Evolutionary conservation across 1,284 basidiomycete species (phyloP).

Genomic region (Apiotrichum domesticum): DNA sequence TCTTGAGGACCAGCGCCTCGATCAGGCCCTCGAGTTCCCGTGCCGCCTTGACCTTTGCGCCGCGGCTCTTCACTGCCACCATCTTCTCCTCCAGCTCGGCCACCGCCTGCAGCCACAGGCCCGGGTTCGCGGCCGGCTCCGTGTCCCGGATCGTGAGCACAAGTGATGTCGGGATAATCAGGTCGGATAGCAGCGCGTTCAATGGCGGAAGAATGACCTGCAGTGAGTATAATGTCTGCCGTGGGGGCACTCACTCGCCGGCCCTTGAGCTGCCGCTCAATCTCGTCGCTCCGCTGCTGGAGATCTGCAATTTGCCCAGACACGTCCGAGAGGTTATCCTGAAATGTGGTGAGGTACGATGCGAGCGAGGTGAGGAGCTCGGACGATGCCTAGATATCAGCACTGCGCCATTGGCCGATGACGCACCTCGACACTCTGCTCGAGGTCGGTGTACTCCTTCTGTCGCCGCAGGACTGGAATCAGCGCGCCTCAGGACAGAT

Average conservation of each 20-base stretch:
- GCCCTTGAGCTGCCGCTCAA: constrained; percentile 77
- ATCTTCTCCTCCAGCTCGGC: constrained; percentile 71
- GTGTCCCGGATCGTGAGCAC: constrained; percentile 77
- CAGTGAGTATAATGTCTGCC: not conserved
- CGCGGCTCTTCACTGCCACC: constrained; percentile 59
- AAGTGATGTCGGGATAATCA: constrained; percentile 75
- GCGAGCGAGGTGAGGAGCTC: constrained; percentile 76
- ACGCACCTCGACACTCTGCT: constrained; percentile 34
- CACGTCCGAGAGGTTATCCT: constrained; percentile 84
- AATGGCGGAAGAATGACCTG: constrained; percentile 85
- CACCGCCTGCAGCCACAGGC: constrained; percentile 76
- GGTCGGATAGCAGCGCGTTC: constrained; percentile 68
- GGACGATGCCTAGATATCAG: constrained; percentile 34
- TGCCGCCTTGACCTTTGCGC: constrained; percentile 68
- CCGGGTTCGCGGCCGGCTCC: constrained; percentile 56
- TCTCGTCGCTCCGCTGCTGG: constrained; percentile 79
- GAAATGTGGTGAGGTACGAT: constrained; percentile 87
- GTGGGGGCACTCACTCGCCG: constrained; percentile 57
- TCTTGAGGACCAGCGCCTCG: constrained; percentile 78
- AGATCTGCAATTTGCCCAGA: constrained; percentile 93
- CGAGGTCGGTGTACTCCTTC: constrained; percentile 38
- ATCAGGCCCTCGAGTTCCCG: constrained; percentile 72
- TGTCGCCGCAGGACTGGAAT: constrained; percentile 27
- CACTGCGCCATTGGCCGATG: not conserved
- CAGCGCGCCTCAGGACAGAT: constrained; percentile 14